Evolutionary conservation across 2,329 filamentous ascomycete species (phyloP).

Genomic region (Sclerotinia sclerotiorum): DNA sequence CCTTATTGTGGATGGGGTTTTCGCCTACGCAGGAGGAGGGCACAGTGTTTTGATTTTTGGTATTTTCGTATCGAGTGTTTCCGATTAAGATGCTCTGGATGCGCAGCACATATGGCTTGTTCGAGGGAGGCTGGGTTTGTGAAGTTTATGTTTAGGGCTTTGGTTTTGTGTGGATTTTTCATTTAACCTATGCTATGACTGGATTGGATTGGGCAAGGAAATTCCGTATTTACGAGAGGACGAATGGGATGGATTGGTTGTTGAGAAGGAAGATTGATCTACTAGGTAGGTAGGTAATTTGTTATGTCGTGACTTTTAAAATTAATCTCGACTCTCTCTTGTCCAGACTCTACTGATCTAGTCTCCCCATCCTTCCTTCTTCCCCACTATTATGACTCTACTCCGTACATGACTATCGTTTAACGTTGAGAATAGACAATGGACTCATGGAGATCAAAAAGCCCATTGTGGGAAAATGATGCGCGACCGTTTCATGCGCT

Average conservation of each 20-base stretch:
- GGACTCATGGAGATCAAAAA: not conserved
- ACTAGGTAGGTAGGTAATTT: no score
- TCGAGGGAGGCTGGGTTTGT: not conserved
- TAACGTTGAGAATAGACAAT: slow-evolving; percentile 1
- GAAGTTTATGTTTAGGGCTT: not conserved
- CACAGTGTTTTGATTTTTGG: not conserved
- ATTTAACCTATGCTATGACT: not conserved
- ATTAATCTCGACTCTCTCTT: not conserved
- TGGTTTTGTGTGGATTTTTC: not conserved
- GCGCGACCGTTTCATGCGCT: slow-evolving; percentile 1
- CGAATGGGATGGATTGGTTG: not conserved
- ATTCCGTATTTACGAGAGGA: not conserved
- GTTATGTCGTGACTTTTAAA: not conserved
- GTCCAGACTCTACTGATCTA: not conserved
- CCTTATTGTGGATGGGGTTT: not conserved
- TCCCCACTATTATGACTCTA: slow-evolving; percentile 6
- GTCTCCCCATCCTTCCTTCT: not conserved
- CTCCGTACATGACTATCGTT: not conserved
- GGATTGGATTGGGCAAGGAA: not conserved
- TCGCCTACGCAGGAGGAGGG: not conserved
- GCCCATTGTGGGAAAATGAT: not conserved
- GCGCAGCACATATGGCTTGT: no score
- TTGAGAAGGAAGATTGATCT: not conserved
- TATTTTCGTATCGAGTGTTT: not conserved
- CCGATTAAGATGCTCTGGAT: not conserved